These are phyloP conservation scores for Starmera quercuum DNA, from an alignment of 805 yeast species.

Conservation along the genomic window DNA sequence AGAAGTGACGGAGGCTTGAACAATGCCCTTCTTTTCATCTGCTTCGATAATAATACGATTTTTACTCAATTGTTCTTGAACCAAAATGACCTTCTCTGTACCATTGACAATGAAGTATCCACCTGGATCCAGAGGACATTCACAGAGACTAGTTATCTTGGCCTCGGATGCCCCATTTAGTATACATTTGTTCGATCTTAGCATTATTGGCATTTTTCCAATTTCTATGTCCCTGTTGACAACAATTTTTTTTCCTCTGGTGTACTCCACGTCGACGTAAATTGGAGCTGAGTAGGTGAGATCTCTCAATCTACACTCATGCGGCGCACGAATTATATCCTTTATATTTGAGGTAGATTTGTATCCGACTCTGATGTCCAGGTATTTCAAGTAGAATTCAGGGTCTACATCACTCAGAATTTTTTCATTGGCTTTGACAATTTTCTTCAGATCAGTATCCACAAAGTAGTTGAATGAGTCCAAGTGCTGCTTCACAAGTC, in stretches of 20 bases:
- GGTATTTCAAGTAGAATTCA: conserved; percentile 85
- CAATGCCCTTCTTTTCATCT: conserved; percentile 88
- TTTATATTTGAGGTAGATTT: conserved; percentile 46
- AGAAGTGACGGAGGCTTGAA: conserved; percentile 96
- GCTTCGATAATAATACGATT: conserved; percentile 98
- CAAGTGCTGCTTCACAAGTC: conserved; percentile 92
- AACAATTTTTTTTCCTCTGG: conserved; percentile 88
- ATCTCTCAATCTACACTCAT: conserved; percentile 91
- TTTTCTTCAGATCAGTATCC: conserved; percentile 86
- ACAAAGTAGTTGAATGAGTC: conserved; percentile 98
- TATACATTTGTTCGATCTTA: conserved; percentile 87
- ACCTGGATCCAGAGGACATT: conserved; percentile 98
- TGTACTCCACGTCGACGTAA: conserved; percentile 94
- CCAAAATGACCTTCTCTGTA: conserved; percentile 93
- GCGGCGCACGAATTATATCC: conserved; percentile 76
- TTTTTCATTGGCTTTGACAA: conserved; percentile 82
- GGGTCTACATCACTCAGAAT: conserved; percentile 95
- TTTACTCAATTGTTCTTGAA: conserved; percentile 94
- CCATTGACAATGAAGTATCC: conserved; percentile 98
- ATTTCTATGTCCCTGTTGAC: conserved; percentile 87
- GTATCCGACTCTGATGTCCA: conserved; percentile 88
- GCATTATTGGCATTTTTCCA: conserved; percentile 99
- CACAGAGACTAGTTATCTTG: conserved; percentile 83
- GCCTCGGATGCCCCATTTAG: conserved; percentile 69
- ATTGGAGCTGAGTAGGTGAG: conserved; percentile 93